These are phyloP conservation scores for Zangia roseola DNA, from an alignment of 768 basidiomycete genomes.

Conservation along the genomic window DNA sequence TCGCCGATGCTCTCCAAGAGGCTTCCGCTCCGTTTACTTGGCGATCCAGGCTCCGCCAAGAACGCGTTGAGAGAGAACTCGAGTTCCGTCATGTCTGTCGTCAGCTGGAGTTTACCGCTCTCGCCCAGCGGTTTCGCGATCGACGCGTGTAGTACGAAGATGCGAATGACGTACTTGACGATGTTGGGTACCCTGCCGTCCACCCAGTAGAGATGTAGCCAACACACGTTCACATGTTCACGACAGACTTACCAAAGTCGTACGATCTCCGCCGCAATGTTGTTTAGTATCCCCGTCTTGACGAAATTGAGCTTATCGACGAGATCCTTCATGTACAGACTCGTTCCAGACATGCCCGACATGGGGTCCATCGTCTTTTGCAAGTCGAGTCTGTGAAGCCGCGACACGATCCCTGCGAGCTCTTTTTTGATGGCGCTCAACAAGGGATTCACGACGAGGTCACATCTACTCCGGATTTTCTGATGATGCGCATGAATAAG, in stretches of 20 bases:
- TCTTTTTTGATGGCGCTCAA: slow-evolving; percentile 75
- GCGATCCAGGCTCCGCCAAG: slow-evolving; percentile 49
- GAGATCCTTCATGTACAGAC: slow-evolving; percentile 84
- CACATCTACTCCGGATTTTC: slow-evolving; percentile 41
- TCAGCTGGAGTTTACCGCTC: slow-evolving; percentile 89
- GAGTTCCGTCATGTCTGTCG: slow-evolving; percentile 94
- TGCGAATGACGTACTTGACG: slow-evolving; percentile 76
- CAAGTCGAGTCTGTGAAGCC: slow-evolving; percentile 85
- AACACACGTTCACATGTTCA: neutral
- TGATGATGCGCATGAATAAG: slow-evolving; percentile 4
- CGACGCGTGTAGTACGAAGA: slow-evolving; percentile 91
- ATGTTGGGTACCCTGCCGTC: slow-evolving; percentile 57
- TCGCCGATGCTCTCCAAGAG: slow-evolving; percentile 72
- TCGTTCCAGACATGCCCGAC: slow-evolving; percentile 50
- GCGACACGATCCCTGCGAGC: slow-evolving; percentile 71
- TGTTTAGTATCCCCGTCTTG: slow-evolving; percentile 72
- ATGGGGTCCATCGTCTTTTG: slow-evolving; percentile 67
- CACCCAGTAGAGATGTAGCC: slow-evolving; percentile 1
- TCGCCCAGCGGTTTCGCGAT: slow-evolving; percentile 91
- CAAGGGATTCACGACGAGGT: slow-evolving; percentile 60
- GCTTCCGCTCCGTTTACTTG: slow-evolving; percentile 59
- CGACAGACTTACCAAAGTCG: slow-evolving; percentile 59
- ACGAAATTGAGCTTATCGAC: slow-evolving; percentile 80
- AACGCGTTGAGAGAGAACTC: slow-evolving; percentile 91
- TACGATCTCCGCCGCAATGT: slow-evolving; percentile 71